Conservation (phyloP, 805 yeast species). For the Ogataea minuta region DNA sequence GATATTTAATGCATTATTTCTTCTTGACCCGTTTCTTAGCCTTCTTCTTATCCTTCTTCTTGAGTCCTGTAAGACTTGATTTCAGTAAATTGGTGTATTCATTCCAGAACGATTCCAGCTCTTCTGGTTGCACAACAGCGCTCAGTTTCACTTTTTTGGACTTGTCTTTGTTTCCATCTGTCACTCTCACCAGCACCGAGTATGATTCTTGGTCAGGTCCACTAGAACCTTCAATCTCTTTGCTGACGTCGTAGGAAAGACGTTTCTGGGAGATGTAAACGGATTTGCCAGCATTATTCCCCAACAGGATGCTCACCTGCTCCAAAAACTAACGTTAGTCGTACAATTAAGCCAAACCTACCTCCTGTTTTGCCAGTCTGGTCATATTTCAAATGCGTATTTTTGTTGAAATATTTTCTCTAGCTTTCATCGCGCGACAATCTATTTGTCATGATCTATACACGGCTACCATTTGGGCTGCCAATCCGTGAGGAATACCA, state of each 20-base stretch:
- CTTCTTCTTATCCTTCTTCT: slow-evolving; percentile 76
- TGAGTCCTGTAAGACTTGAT: slow-evolving; percentile 69
- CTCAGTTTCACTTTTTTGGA: slow-evolving; percentile 57
- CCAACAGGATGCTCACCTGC: slow-evolving; percentile 22
- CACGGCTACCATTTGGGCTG: slow-evolving; percentile 15
- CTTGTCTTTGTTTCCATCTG: slow-evolving; percentile 54
- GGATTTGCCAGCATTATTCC: slow-evolving; percentile 36
- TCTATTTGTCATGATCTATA: slow-evolving; percentile 5
- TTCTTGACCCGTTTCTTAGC: slow-evolving; percentile 37
- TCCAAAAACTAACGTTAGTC: slow-evolving; percentile 27
- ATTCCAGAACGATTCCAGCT: slow-evolving; percentile 72
- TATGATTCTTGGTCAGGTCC: slow-evolving; percentile 37
- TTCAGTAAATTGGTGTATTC: slow-evolving; percentile 70
- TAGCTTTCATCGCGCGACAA: slow-evolving; percentile 1
- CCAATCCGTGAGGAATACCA: slow-evolving; percentile 48
- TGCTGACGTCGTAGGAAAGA: slow-evolving; percentile 28
- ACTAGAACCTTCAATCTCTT: slow-evolving; percentile 22
- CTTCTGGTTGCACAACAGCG: slow-evolving; percentile 63
- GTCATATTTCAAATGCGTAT: slow-evolving; percentile 13
- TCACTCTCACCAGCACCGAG: slow-evolving; percentile 66
- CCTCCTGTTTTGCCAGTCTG: slow-evolving; percentile 25
- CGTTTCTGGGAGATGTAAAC: slow-evolving; percentile 62
- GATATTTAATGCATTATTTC: slow-evolving; percentile 1
- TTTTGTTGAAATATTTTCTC: slow-evolving; percentile 4
- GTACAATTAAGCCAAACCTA: slow-evolving; percentile 15